Conservation (phyloP, 441 rosid genomes). For the Jatropha multifida region DNA sequence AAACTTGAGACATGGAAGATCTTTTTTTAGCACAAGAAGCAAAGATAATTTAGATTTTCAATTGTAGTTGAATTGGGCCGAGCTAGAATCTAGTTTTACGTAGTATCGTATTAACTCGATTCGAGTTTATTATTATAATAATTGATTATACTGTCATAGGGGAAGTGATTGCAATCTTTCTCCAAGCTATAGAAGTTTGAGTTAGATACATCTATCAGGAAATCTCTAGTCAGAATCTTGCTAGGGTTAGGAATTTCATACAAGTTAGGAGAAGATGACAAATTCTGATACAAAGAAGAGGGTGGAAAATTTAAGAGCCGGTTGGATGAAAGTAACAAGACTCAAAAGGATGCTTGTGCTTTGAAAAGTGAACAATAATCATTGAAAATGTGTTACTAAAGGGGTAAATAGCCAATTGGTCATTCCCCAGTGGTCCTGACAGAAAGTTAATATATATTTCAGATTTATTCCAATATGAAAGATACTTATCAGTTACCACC, state of each 20-base stretch:
- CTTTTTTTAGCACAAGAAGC: too few species aligned
- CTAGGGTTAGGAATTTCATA: neutral
- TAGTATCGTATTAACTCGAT: too few species aligned
- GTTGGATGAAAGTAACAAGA: constrained; percentile 20
- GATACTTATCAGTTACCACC: neutral
- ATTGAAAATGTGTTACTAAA: neutral
- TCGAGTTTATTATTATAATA: too few species aligned
- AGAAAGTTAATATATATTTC: neutral
- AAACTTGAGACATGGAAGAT: too few species aligned
- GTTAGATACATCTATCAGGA: neutral
- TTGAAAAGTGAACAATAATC: constrained; percentile 18
- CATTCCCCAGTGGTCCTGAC: neutral
- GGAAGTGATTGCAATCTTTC: too few species aligned
- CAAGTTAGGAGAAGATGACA: constrained; percentile 7
- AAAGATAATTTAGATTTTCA: too few species aligned
- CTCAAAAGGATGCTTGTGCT: constrained; percentile 2
- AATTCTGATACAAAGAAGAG: neutral
- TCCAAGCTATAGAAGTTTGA: too few species aligned
- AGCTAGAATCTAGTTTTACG: too few species aligned
- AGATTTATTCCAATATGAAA: neutral
- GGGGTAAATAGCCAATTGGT: neutral
- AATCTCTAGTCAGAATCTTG: neutral
- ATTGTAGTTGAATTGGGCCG: too few species aligned
- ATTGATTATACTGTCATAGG: too few species aligned
- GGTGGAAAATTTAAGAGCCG: neutral